Evolutionary conservation across 1,284 basidiomycete genomes (phyloP), one percentile per base, ranked within the genome.

Genomic region (Baeospora myosura): DNA sequence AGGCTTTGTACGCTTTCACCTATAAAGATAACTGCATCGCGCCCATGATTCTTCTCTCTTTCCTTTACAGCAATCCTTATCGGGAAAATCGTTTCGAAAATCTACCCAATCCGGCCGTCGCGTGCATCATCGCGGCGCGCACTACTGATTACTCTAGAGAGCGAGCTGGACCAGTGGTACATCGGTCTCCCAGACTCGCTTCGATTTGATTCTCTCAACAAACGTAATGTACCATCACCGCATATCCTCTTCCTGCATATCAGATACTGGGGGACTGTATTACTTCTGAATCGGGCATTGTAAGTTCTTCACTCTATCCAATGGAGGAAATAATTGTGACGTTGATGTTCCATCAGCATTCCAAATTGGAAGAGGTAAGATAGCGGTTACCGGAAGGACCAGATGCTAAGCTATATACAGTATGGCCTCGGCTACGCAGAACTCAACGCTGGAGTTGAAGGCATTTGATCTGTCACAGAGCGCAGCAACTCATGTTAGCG

Each of bases 251-350:
- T 80, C 22, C 64, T 92, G 31, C 88, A 92, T 55, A 83, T 89
- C 76, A 81, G 88, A 54, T 91, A 90, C 55, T 92, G 88, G 84
- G 86, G 82, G 54, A 76, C 84, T 2, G 76, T 86, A 14, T 62
- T 92, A 23, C 60, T 92, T 22, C 63, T 92, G 23, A 85, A 91
- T 59, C 74, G 89, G 12, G 88, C 88, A 3, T 90, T 88, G 85
- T 88, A 56, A 66, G 84, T 67, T 5, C 26, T 34, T 22, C 7
- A 16, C 28, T 20, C 16, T 23, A 38, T 28, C 28, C 33, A 33
- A 33, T 32, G 22, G 32, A 54, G 8, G 8, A 34, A 7, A 10
- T 11, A 34, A 10, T 17, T 7, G 8, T 10, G 17, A 10, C 17
- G 7, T 8, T 34, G 16, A 34, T 8, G 7, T 17, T 34, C 17